Conservation (phyloP, 2,329 filamentous ascomycete genomes). For the Fusarium sp. region DNA sequence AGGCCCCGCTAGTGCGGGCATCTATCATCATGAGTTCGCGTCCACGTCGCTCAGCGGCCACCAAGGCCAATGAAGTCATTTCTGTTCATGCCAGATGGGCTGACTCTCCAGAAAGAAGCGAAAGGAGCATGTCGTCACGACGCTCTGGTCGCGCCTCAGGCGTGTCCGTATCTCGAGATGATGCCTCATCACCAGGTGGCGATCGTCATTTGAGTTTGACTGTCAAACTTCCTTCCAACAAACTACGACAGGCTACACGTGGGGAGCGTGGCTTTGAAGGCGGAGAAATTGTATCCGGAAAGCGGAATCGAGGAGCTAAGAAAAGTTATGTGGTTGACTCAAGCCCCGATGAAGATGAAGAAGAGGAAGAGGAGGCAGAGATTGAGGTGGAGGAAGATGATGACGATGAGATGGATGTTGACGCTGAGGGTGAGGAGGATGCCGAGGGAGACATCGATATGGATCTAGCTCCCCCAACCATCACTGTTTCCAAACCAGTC, state of each 20-base stretch:
- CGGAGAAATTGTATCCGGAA: constrained; percentile 58
- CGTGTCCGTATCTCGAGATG: constrained; percentile 54
- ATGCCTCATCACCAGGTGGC: constrained; percentile 56
- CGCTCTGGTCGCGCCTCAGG: constrained; percentile 58
- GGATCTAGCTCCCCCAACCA: constrained; percentile 50
- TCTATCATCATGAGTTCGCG: constrained; percentile 54
- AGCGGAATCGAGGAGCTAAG: constrained; percentile 62
- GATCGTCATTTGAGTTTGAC: constrained; percentile 56
- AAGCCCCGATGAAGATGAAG: constrained; percentile 57
- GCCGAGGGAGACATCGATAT: constrained; percentile 58
- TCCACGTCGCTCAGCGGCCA: constrained; percentile 55
- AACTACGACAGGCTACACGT: constrained; percentile 59
- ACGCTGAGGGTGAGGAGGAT: constrained; percentile 56
- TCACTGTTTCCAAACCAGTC: constrained; percentile 59
- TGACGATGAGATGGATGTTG: constrained; percentile 51
- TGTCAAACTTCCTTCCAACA: constrained; percentile 61
- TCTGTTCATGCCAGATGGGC: constrained; percentile 53
- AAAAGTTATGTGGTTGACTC: constrained; percentile 69
- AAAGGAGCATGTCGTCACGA: constrained; percentile 59
- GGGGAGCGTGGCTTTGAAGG: constrained; percentile 52
- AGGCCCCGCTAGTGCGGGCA: constrained; percentile 35
- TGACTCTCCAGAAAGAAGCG: constrained; percentile 50
- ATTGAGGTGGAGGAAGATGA: constrained; percentile 54
- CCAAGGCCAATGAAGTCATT: constrained; percentile 54
- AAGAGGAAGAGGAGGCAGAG: constrained; percentile 49